phyloP scores from a whole-genome alignment of 192 early-diverging fungal genomes.

The Piromyces finnis region DNA sequence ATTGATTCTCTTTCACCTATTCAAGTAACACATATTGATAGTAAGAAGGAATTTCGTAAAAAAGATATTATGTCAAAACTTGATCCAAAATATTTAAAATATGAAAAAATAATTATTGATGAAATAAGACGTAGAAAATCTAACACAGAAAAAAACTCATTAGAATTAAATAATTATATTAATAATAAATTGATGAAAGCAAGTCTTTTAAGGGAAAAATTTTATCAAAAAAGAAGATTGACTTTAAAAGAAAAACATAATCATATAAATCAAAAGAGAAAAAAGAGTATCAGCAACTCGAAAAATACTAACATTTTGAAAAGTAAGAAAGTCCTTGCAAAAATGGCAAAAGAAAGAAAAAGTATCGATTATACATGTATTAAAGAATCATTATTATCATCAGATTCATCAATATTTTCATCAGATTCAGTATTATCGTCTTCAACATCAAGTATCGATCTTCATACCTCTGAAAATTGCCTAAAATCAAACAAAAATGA shows the following conservation, averaged over 20 bases:
- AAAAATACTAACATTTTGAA: background rate
- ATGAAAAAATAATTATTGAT: background rate
- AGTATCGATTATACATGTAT: background rate
- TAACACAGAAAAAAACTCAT: background rate
- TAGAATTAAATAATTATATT: background rate
- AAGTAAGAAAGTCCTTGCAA: background rate
- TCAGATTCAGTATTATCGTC: background rate
- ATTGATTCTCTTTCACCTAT: background rate
- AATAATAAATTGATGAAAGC: background rate
- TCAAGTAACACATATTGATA: background rate
- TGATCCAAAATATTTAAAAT: background rate
- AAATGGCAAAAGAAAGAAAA: background rate
- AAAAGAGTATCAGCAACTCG: background rate
- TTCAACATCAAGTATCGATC: background rate
- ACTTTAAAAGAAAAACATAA: background rate
- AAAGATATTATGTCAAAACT: background rate
- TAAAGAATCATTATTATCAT: background rate
- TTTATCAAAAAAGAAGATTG: background rate
- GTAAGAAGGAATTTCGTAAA: background rate
- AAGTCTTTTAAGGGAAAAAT: background rate
- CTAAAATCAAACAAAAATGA: no score
- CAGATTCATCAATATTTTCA: background rate
- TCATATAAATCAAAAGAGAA: background rate
- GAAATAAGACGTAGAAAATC: background rate
- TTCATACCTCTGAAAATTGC: background rate